Conservation (phyloP, 208 protist genomes). For the Leishmania braziliensis region DNA sequence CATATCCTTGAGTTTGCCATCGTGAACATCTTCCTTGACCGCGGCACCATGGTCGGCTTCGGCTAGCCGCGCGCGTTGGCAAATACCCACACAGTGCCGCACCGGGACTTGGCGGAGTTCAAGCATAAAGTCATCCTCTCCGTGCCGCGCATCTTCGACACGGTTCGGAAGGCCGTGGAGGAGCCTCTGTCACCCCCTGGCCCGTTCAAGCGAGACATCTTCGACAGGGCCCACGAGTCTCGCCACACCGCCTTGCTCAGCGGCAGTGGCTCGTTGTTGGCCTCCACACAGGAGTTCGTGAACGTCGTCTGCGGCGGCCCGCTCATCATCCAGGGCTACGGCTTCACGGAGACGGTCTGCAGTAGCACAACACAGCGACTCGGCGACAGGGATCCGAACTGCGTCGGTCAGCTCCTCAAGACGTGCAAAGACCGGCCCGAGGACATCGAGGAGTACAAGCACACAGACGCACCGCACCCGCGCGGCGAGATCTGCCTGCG, state of each 20-base stretch:
- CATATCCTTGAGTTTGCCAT: constrained; percentile 93
- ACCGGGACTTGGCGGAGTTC: constrained; percentile 18
- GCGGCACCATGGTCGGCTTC: constrained; percentile 50
- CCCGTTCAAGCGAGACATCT: constrained; percentile 66
- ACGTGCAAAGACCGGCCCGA: too few relatives aligned
- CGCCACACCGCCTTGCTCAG: constrained; percentile 18
- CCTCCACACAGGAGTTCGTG: constrained; percentile 81
- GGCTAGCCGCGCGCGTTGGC: constrained; percentile 78
- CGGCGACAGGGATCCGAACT: too few relatives aligned
- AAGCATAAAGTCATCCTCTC: constrained; percentile 17
- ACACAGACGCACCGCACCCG: constrained; percentile 68
- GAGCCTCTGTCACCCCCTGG: constrained; percentile 58
- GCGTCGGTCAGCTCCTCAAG: constrained; percentile 53
- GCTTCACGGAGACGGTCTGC: constrained; percentile 86
- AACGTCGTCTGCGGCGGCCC: constrained; percentile 68
- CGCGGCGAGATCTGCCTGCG: constrained; percentile 85
- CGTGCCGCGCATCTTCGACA: constrained; percentile 91
- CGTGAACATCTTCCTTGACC: constrained; percentile 66
- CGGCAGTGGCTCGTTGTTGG: constrained; percentile 77
- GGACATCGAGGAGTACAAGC: constrained; percentile 82
- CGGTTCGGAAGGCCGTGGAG: constrained; percentile 74
- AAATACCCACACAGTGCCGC: constrained; percentile 54
- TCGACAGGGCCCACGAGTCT: constrained; percentile 66
- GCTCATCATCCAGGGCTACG: constrained; percentile 80
- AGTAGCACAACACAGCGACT: constrained; percentile 35